Base-by-base conservation (phyloP, 78 protist species). In the Mastigamoeba balamuthi region DNA sequence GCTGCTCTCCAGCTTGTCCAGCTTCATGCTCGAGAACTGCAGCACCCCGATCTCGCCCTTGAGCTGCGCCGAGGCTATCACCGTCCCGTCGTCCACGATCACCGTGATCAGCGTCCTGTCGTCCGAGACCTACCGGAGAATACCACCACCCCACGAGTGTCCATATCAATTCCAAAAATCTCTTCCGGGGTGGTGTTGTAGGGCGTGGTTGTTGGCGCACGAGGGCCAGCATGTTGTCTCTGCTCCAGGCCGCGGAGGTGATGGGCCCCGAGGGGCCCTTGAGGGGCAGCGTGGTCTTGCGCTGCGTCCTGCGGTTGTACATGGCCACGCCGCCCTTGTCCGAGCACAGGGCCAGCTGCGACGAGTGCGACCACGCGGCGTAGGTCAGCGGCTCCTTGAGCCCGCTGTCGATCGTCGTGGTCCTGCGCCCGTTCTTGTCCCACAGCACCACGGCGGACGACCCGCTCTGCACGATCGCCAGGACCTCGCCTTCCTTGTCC, bases 201-300 rank as follows among this genome's bases (percentile, higher is more conserved):
- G n/a, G n/a, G n/a, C n/a, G n/a, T n/a, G n/a, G n/a, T n/a, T 87
- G 87, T 36, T 86, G 91, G 7, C 85, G 37, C 1, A 38, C 86
- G 40, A 91, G 65, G 0, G 81, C 89, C 9, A 91, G 85, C 39
- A 33, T 5, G 29, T 48, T 48, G 23, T 38, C 39, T 4, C 5
- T 0, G 75, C 30, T 75, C 95, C 95, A 91, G 6, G 83, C 83
- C 33, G 84, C 92, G 68, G 40, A 67, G 36, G 52, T 40, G 76
- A 91, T 88, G 35, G 30, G 2, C 76, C 84, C 84, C 17, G 82
- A 30, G 86, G 82, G 88, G 43, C 10, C 8, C 40, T 69, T 80
- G 40, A 91, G 91, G 23, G 68, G n/a, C 2, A 81, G 8, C 37
- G 86, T 52, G 67, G 38, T 29, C 84, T 83, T 87, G 41, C 67